Conservation (phyloP, 495 filamentous ascomycete species). For the Trichoderma gamsii region DNA sequence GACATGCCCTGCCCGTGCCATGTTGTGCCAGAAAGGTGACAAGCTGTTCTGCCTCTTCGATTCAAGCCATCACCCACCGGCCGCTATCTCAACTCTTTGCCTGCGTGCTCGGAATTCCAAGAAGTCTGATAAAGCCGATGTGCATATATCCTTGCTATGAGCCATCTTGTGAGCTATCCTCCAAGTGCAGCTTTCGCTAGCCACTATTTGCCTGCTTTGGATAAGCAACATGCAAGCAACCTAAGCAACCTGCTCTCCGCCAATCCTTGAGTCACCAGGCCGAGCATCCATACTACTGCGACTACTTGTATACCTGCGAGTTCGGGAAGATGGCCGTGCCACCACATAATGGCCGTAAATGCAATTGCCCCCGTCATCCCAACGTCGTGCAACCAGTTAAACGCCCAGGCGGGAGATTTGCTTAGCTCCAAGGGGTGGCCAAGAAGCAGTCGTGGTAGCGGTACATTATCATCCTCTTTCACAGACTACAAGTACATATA, state of each 20-base stretch:
- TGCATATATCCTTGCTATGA: not conserved
- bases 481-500: not conserved
- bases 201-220: not conserved
- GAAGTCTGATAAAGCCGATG: not conserved
- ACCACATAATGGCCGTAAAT: not conserved
- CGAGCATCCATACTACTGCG: conserved; percentile 1
- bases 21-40: not conserved
- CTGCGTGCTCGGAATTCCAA: not conserved
- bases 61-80: not conserved
- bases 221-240: conserved; percentile 12
- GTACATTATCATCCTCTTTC: not conserved
- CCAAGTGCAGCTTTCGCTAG: not conserved
- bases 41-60: not conserved
- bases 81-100: not conserved
- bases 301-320: not conserved
- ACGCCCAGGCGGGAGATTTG: not conserved
- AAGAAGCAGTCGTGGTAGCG: not conserved
- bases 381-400: conserved; percentile 3
- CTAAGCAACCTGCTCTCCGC: not conserved
- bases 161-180: not conserved
- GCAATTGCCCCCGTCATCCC: conserved; percentile 7
- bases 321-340: not conserved
- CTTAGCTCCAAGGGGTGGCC: not conserved
- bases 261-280: conserved; percentile 8
- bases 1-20: conserved; percentile 5